Conservation (phyloP, 805 yeast genomes). For the Yamadazyma endophytica region DNA sequence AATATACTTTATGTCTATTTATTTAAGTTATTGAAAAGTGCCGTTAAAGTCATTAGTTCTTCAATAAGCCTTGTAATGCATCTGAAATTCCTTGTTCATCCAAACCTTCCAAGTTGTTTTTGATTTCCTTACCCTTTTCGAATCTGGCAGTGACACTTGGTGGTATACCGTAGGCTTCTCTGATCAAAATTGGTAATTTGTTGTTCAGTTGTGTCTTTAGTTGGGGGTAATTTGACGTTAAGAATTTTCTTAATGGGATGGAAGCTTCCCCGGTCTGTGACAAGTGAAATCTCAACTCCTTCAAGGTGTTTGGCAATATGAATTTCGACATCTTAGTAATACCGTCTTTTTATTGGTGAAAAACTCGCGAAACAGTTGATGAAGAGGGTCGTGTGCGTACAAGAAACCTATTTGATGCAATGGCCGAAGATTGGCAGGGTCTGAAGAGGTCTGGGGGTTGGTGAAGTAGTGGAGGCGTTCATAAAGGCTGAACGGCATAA, state of each 20-base stretch:
- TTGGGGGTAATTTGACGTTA: conserved; percentile 60
- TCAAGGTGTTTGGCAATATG: conserved; percentile 52
- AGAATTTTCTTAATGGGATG: conserved; percentile 59
- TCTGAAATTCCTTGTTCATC: conserved; percentile 41
- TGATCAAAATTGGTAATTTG: conserved; percentile 65
- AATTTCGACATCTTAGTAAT: conserved; percentile 37
- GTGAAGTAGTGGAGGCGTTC: too few species aligned
- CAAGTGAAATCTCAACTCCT: conserved; percentile 77
- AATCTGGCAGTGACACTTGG: conserved; percentile 76
- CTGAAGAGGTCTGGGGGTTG: too few species aligned
- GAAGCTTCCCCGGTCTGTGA: conserved; percentile 78
- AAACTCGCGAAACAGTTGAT: too few species aligned
- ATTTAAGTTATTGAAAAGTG: neutral
- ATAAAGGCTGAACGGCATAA: too few species aligned
- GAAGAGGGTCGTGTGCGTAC: too few species aligned
- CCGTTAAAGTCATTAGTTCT: conserved; percentile 16
- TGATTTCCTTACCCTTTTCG: conserved; percentile 50
- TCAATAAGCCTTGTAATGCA: conserved; percentile 37
- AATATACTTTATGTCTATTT: too few species aligned
- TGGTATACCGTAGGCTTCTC: conserved; percentile 70
- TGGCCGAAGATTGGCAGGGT: too few species aligned
- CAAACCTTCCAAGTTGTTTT: conserved; percentile 47
- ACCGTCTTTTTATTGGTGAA: too few species aligned
- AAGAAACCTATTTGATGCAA: too few species aligned
- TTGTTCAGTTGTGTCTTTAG: conserved; percentile 56